Percentiles rank a stretch among this genome's conserved stretches.
These are phyloP conservation scores for Plantago coronopus DNA, from an alignment of 305 asterid genomes.

Conservation along the genomic window DNA sequence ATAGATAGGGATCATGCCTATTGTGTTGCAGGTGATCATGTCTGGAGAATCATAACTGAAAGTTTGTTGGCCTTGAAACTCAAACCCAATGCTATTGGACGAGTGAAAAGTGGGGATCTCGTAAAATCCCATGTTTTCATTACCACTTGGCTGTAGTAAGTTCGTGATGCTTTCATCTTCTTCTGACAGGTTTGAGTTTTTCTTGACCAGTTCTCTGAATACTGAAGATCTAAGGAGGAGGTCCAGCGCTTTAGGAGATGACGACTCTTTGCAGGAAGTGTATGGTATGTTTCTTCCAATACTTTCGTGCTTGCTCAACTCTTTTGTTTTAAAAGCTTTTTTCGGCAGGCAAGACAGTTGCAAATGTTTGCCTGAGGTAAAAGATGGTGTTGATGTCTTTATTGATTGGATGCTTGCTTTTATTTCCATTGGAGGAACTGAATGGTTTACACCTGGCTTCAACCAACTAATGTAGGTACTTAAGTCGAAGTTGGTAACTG, in stretches of 20 bases:
- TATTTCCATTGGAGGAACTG: conserved; percentile 33
- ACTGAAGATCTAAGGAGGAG: conserved; percentile 38
- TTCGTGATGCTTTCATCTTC: conserved; percentile 26
- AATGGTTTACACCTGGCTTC: conserved; percentile 44
- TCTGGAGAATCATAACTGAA: conserved; percentile 27
- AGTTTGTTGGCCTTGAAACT: conserved; percentile 32
- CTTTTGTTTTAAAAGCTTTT: conserved; percentile 18
- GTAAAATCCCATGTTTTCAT: conserved; percentile 6
- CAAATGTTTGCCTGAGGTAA: conserved; percentile 11
- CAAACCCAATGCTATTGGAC: conserved; percentile 29
- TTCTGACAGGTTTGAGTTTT: conserved; percentile 31
- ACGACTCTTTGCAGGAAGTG: conserved; percentile 22
- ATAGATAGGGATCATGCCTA: conserved; percentile 22
- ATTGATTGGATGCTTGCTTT: conserved; percentile 20
- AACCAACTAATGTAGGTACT: conserved; percentile 71
- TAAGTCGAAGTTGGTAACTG: conserved; percentile 72
- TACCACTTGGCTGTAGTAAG: neutral
- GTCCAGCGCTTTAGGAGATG: conserved; percentile 35
- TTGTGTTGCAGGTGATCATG: conserved; percentile 21
- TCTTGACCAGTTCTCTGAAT: conserved; percentile 34
- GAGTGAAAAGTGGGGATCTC: conserved; percentile 22
- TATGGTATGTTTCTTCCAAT: conserved; percentile 16
- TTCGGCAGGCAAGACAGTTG: conserved; percentile 22
- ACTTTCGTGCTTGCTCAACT: conserved; percentile 17
- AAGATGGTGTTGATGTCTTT: conserved; percentile 13